Base-by-base conservation (phyloP, 176 grass and related monocot species). In the Poa annua region DNA sequence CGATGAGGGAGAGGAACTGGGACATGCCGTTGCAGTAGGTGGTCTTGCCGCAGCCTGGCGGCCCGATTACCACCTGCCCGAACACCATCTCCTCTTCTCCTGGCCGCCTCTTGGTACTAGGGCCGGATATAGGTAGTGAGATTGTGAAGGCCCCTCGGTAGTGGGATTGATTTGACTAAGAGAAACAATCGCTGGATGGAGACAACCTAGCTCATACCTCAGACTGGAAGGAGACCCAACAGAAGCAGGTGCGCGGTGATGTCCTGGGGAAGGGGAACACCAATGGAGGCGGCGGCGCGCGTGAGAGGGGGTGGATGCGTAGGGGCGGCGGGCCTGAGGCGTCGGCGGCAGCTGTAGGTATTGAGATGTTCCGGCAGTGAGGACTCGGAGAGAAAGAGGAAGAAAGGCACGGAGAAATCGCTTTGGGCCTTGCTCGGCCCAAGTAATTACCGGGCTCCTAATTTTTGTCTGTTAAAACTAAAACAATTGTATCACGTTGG, bases 1-100 rank as follows among this genome's bases (percentile, higher is more conserved):
- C 89, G 19, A 95, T 63, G 20, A 93, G 89, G 53, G 77, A 88
- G 87, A 98, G 96, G 75, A 98, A 96, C 72, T 96, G 93, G 6
- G 91, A 93, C 93, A 98, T 98, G 74, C 96, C 91, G 82, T 98
- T 98, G 82, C 96, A 98, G 87, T 98, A 96, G 84, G 96, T 98
- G 3, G 93, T 96, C 84, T 98, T 98, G 71, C 96, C 96, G 39
- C 91, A 95, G 74, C 96, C 96, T 78, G 96, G 90, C 19, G 96
- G 96, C 34, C 96, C 92, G 55, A 98, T 98, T 69, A 98, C 96
- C 64, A 90, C 87, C 77, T 98, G 96, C 52, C 96, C 96, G 44
- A 98, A 98, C 21, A 90, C 93, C 96, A 98, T 98, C 71, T 51
- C 68, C 42, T 79, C 19, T 66, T 21, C 47, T 66, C 77, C 15